phyloP scores from a whole-genome alignment of 2,329 filamentous ascomycete genomes.

The Endocalyx cinctus region DNA sequence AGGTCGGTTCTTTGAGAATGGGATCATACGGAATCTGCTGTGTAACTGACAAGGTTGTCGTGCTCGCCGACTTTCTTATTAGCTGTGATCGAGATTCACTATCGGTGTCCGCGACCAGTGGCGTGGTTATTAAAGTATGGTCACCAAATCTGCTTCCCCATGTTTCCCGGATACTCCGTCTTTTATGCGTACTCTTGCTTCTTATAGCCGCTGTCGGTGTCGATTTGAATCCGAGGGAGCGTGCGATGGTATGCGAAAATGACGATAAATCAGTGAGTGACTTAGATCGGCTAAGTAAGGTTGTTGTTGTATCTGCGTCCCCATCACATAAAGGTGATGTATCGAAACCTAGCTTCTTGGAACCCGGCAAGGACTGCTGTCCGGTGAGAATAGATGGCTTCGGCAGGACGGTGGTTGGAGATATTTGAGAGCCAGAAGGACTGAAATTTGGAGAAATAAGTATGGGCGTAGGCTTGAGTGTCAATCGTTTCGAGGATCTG shows the following conservation, averaged over 20 bases:
- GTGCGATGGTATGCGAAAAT: conserved; percentile 9
- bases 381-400: too few species aligned
- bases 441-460: too few species aligned
- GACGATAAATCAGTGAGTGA: conserved; percentile 12
- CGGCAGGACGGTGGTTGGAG: too few species aligned
- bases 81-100: conserved; percentile 10
- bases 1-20: conserved; percentile 45
- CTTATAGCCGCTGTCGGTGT: not conserved
- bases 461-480: too few species aligned
- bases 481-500: too few species aligned
- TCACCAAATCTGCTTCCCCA: conserved; percentile 20
- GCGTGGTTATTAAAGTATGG: too few species aligned
- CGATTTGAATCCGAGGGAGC: conserved; percentile 1
- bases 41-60: conserved; percentile 21
- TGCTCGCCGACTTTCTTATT: conserved; percentile 21
- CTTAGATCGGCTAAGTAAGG: conserved; percentile 9
- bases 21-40: conserved; percentile 23
- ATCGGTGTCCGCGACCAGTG: too few species aligned
- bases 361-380: conserved; percentile 7
- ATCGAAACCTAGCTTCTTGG: conserved; percentile 7
- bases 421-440: too few species aligned
- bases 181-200: too few species aligned
- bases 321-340: conserved; percentile 17
- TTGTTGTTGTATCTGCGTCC: conserved; percentile 9
- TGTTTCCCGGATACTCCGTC: conserved; percentile 16